These are phyloP conservation scores for Ceriops decandra DNA, from an alignment of 345 rosid species.

Conservation along the genomic window DNA sequence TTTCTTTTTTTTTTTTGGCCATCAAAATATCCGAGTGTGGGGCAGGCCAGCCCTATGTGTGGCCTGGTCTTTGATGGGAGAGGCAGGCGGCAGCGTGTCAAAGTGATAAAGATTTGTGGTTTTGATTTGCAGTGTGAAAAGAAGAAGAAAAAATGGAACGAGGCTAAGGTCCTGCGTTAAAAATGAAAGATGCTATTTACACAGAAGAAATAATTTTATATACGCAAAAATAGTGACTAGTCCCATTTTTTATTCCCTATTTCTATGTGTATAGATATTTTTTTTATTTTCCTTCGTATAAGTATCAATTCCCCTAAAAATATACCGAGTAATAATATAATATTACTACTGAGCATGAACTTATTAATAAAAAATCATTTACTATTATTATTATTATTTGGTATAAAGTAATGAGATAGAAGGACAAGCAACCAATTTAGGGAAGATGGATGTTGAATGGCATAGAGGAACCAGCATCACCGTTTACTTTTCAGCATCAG, in stretches of 20 bases:
- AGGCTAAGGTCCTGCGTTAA: not conserved
- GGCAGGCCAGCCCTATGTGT: not conserved
- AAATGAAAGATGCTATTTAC: too few relatives aligned
- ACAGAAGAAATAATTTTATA: too few relatives aligned
- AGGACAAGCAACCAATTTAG: conserved; percentile 40
- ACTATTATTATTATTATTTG: not conserved
- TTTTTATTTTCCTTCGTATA: too few relatives aligned
- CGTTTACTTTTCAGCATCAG: conserved; percentile 8
- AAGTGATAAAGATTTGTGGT: conserved; percentile 28
- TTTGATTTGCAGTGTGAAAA: conserved; percentile 35
- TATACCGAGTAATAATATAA: not conserved
- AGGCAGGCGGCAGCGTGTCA: conserved; percentile 15
- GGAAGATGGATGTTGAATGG: conserved; percentile 51
- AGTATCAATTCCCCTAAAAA: too few relatives aligned
- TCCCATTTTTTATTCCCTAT: too few relatives aligned
- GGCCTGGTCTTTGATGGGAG: conserved; percentile 3
- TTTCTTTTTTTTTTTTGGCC: not conserved
- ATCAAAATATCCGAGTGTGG: conserved; percentile 29
- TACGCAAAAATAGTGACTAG: too few relatives aligned
- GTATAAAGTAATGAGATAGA: conserved; percentile 19
- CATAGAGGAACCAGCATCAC: conserved; percentile 29
- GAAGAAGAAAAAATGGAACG: conserved; percentile 5
- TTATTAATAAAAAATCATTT: not conserved
- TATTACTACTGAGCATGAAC: not conserved
- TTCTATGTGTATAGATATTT: too few relatives aligned